Percentiles rank a stretch among this genome's conserved stretches.
Conservation (phyloP, 2,329 filamentous ascomycete species). For the Microdochium nivale region DNA sequence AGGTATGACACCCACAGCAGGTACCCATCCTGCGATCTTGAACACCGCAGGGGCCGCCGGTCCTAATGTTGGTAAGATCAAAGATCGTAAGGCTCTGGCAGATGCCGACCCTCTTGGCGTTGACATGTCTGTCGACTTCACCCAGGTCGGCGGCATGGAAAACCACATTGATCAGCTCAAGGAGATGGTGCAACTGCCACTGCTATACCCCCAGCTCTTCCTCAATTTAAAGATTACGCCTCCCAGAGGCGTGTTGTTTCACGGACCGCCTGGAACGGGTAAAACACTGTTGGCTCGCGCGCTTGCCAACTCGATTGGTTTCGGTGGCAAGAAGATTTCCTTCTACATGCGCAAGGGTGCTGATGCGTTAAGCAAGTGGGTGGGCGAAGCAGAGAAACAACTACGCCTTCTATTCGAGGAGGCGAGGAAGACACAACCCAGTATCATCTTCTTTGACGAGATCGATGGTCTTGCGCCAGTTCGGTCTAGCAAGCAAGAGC, state of each 20-base stretch:
- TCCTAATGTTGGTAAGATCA: slow-evolving; percentile 85
- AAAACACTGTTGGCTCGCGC: slow-evolving; percentile 95
- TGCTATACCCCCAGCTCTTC: slow-evolving; percentile 94
- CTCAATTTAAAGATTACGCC: slow-evolving; percentile 86
- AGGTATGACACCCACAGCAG: slow-evolving; percentile 49
- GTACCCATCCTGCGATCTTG: slow-evolving; percentile 32
- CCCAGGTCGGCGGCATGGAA: slow-evolving; percentile 84
- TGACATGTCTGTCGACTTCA: slow-evolving; percentile 86
- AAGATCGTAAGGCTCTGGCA: slow-evolving; percentile 82
- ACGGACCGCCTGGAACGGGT: slow-evolving; percentile 93
- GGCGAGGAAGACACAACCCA: slow-evolving; percentile 88
- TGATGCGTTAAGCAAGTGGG: slow-evolving; percentile 97
- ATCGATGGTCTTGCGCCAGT: slow-evolving; percentile 96
- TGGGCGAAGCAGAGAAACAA: slow-evolving; percentile 94
- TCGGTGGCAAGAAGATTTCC: slow-evolving; percentile 86
- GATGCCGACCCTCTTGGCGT: slow-evolving; percentile 94
- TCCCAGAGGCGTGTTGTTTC: slow-evolving; percentile 89
- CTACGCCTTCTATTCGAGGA: slow-evolving; percentile 91
- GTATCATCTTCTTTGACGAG: slow-evolving; percentile 99
- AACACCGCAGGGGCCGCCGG: slow-evolving; percentile 37
- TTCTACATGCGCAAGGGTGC: slow-evolving; percentile 99
- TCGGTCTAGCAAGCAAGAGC: slow-evolving; percentile 94
- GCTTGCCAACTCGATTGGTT: slow-evolving; percentile 81
- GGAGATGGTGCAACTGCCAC: slow-evolving; percentile 93
- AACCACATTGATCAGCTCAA: slow-evolving; percentile 95